Evolutionary conservation across 2,329 filamentous ascomycete species (phyloP).

Genomic region (Nemania bipapillata): DNA sequence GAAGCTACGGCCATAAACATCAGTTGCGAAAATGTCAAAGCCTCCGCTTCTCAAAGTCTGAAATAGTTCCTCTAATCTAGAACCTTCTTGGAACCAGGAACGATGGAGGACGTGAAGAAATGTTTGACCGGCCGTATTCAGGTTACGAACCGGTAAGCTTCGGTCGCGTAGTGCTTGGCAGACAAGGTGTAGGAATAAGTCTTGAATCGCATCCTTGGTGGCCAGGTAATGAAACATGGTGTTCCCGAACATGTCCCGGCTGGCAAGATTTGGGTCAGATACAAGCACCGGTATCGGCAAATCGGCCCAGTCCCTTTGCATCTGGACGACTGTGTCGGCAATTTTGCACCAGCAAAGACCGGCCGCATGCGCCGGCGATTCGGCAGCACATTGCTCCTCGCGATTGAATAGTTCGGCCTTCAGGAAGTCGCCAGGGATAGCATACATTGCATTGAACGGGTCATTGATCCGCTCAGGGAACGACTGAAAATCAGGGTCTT

Average conservation of each 20-base stretch:
- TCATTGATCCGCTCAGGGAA: constrained; percentile 41
- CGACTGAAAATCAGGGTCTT: constrained; percentile 14
- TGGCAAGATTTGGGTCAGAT: constrained; percentile 50
- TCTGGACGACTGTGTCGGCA: constrained; percentile 27
- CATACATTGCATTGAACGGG: constrained; percentile 46
- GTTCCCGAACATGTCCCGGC: constrained; percentile 63
- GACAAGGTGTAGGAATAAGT: constrained; percentile 41
- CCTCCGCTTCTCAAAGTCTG: constrained; percentile 34
- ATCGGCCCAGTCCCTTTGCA: constrained; percentile 34
- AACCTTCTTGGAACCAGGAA: constrained; percentile 47
- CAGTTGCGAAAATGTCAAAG: constrained; percentile 46
- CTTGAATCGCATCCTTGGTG: constrained; percentile 33
- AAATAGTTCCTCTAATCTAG: constrained; percentile 42
- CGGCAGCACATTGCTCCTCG: constrained; percentile 31
- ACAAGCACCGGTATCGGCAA: constrained; percentile 42
- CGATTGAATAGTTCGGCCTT: constrained; percentile 43
- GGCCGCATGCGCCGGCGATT: constrained; percentile 47
- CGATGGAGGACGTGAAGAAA: constrained; percentile 51
- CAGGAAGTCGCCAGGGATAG: constrained; percentile 64
- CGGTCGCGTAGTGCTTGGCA: constrained; percentile 30
- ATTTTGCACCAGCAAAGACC: constrained; percentile 53
- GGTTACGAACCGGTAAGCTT: constrained; percentile 47
- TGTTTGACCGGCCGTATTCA: constrained; percentile 49
- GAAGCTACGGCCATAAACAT: constrained; percentile 50
- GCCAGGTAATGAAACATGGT: constrained; percentile 60